Conservation (phyloP, 805 yeast species). For the Candida glaebosa region DNA sequence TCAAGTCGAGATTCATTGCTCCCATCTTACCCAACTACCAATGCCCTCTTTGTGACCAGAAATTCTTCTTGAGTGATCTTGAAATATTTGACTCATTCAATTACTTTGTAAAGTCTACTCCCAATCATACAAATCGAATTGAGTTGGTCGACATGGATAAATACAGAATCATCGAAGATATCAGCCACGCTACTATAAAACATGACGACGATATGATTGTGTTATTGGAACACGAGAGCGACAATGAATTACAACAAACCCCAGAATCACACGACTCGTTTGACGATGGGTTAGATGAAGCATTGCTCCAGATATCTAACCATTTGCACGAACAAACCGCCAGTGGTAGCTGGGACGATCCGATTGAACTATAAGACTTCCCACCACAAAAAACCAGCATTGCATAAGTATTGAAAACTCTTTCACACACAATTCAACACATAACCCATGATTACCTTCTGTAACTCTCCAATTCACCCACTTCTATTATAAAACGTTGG, state of each 20-base stretch:
- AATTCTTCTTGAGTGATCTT: slow-evolving; percentile 31
- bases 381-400: background rate
- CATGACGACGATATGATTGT: slow-evolving; percentile 25
- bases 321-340: slow-evolving; percentile 14
- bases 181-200: slow-evolving; percentile 6
- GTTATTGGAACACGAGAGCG: slow-evolving; percentile 30
- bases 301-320: slow-evolving; percentile 17
- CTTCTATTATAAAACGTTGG: too few relatives aligned
- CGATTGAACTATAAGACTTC: slow-evolving; percentile 12
- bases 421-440: too few relatives aligned
- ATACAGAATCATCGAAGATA: slow-evolving; percentile 31
- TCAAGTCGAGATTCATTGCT: slow-evolving; percentile 5
- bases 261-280: slow-evolving; percentile 9
- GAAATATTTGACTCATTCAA: slow-evolving; percentile 38
- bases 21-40: slow-evolving; percentile 26
- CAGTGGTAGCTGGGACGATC: slow-evolving; percentile 38
- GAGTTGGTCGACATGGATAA: slow-evolving; percentile 33
- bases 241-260: slow-evolving; percentile 1
- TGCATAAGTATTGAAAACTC: background rate
- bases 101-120: slow-evolving; percentile 39
- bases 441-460: too few relatives aligned
- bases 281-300: slow-evolving; percentile 31
- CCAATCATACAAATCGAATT: slow-evolving; percentile 28
- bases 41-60: slow-evolving; percentile 39
- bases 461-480: too few relatives aligned